Conservation (phyloP, 495 filamentous ascomycete genomes). For the Penicillium lividum region DNA sequence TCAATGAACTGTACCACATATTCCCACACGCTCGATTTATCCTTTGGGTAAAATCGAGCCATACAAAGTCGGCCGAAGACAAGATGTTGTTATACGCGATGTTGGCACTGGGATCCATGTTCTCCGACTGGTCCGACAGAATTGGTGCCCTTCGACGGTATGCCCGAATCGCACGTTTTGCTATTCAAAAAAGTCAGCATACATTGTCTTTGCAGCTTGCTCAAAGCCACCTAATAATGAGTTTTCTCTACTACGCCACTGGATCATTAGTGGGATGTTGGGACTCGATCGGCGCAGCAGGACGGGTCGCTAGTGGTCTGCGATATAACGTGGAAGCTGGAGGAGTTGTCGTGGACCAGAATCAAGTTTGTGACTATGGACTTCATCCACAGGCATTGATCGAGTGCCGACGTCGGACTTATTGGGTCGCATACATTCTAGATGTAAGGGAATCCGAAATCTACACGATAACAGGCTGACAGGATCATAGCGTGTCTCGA, state of each 20-base stretch:
- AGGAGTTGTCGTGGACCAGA: constrained; percentile 46
- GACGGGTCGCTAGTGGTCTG: constrained; percentile 57
- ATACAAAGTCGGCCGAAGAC: constrained; percentile 60
- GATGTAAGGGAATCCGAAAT: constrained; percentile 46
- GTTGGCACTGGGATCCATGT: constrained; percentile 58
- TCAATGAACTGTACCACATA: constrained; percentile 57
- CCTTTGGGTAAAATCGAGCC: constrained; percentile 53
- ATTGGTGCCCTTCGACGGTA: constrained; percentile 50
- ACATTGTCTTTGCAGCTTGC: constrained; percentile 59
- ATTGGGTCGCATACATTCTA: constrained; percentile 65
- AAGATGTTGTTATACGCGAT: constrained; percentile 70
- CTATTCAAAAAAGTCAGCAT: constrained; percentile 51
- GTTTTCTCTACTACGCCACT: constrained; percentile 63
- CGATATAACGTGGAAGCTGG: constrained; percentile 63
- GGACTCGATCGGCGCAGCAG: constrained; percentile 60
- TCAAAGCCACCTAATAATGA: constrained; percentile 62
- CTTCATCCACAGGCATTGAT: constrained; percentile 57
- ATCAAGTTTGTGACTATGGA: constrained; percentile 53
- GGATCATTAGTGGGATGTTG: constrained; percentile 54
- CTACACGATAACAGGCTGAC: constrained; percentile 16
- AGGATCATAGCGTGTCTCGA: constrained; percentile 51
- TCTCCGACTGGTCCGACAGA: constrained; percentile 55
- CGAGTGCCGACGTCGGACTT: constrained; percentile 66
- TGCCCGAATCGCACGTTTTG: constrained; percentile 59
- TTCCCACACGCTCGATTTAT: constrained; percentile 57